A percentile compares a stretch with the other conserved stretches of the same genome.
phyloP scores from a whole-genome alignment of 2,329 filamentous ascomycete genomes.

The Chrysosphaeria jannelii region DNA sequence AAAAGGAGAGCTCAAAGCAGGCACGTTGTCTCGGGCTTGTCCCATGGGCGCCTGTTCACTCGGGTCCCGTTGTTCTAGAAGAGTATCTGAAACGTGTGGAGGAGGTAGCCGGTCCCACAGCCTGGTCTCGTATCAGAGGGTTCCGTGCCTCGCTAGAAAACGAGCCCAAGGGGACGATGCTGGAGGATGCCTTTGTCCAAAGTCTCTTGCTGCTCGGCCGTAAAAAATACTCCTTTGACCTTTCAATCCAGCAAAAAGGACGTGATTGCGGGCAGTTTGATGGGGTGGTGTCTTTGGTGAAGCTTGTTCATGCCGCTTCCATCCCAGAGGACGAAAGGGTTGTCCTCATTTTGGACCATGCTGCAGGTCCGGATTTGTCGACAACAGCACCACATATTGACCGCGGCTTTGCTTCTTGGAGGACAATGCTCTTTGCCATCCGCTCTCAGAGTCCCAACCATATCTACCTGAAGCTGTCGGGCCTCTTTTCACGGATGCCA shows the following conservation, averaged over 20 bases:
- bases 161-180: slow-evolving; percentile 33
- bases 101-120: slow-evolving; percentile 26
- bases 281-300: slow-evolving; percentile 40
- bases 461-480: slow-evolving; percentile 81
- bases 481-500: slow-evolving; percentile 53
- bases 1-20: slow-evolving; percentile 19
- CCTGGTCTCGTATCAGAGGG: slow-evolving; percentile 40
- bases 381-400: slow-evolving; percentile 25
- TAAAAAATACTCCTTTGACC: slow-evolving; percentile 41
- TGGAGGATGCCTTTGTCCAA: slow-evolving; percentile 32
- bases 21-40: slow-evolving; percentile 37
- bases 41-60: slow-evolving; percentile 61
- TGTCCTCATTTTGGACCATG: slow-evolving; percentile 48
- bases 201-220: slow-evolving; percentile 32
- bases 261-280: slow-evolving; percentile 45
- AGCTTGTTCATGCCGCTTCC: slow-evolving; percentile 23
- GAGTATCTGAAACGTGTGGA: slow-evolving; percentile 33
- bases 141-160: slow-evolving; percentile 65
- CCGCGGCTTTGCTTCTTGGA: slow-evolving; percentile 36
- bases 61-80: slow-evolving; percentile 25
- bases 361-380: slow-evolving; percentile 60
- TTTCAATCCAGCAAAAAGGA: slow-evolving; percentile 56
- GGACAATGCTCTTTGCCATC: slow-evolving; percentile 33
- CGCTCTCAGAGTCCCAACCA: slow-evolving; percentile 20
- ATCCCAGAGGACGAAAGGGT: slow-evolving; percentile 28